These are phyloP conservation scores for Eutrema heterophyllum DNA, from an alignment of 345 rosid genomes.

Conservation along the genomic window DNA sequence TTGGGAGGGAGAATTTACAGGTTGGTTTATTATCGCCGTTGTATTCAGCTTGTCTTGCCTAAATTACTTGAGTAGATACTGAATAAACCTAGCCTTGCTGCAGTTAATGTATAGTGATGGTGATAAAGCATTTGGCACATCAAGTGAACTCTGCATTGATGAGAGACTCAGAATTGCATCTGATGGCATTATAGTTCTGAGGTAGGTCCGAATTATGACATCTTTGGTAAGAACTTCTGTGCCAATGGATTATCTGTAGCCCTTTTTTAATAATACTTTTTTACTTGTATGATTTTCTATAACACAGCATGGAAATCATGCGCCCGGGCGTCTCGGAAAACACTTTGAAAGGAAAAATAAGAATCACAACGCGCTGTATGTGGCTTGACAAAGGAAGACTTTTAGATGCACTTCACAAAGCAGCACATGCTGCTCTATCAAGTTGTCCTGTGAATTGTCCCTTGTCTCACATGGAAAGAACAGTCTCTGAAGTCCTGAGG, in stretches of 20 bases:
- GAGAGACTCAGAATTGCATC: conserved; percentile 90
- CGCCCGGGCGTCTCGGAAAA: conserved; percentile 59
- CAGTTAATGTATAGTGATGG: conserved; percentile 99
- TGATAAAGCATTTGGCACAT: conserved; percentile 94
- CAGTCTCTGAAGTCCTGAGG: conserved; percentile 74
- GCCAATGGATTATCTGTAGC: neutral
- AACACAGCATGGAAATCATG: conserved; percentile 81
- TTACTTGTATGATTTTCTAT: conserved; percentile 17
- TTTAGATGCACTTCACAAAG: conserved; percentile 82
- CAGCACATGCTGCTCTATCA: conserved; percentile 87
- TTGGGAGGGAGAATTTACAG: conserved; percentile 95
- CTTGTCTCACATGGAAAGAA: conserved; percentile 87
- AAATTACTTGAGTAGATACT: conserved; percentile 18
- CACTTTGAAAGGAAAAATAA: conserved; percentile 77
- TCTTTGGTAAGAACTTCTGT: neutral
- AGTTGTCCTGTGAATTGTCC: conserved; percentile 89
- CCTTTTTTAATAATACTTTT: neutral
- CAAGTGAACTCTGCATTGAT: conserved; percentile 85
- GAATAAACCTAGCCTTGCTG: conserved; percentile 30
- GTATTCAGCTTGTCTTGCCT: neutral
- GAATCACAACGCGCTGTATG: conserved; percentile 91
- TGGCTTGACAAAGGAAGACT: conserved; percentile 99
- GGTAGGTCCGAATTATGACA: conserved; percentile 38
- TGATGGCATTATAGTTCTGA: conserved; percentile 89
- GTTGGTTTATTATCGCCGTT: conserved; percentile 34